These are phyloP conservation scores for Diaporthe humulicola DNA, from an alignment of 2,329 filamentous ascomycete genomes.

Conservation along the genomic window DNA sequence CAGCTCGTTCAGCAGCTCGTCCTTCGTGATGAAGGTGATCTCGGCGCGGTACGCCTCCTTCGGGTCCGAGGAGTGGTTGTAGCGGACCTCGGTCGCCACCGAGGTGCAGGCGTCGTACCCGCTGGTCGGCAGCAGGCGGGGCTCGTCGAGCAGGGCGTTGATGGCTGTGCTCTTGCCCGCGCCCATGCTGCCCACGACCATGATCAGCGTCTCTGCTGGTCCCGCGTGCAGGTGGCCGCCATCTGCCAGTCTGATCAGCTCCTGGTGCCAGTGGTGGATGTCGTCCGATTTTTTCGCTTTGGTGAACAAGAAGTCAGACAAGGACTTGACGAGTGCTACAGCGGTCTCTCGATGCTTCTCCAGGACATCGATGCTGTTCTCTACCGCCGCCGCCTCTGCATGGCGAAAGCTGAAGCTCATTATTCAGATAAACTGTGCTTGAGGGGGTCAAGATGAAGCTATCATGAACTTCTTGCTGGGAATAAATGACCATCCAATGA, in stretches of 20 bases:
- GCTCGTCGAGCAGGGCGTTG: conserved; percentile 71
- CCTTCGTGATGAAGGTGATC: conserved; percentile 67
- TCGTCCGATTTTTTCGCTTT: background rate
- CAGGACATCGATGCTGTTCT: background rate
- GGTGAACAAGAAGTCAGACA: background rate
- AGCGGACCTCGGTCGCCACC: conserved; percentile 71
- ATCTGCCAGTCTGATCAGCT: background rate
- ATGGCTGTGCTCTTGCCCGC: conserved; percentile 73
- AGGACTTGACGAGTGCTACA: background rate
- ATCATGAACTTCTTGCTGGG: background rate
- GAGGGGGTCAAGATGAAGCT: background rate
- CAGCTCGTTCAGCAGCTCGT: conserved; percentile 68
- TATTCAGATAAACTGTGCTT: background rate
- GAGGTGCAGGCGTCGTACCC: conserved; percentile 74
- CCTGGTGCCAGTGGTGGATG: background rate
- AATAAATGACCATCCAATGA: background rate
- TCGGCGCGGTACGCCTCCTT: conserved; percentile 56
- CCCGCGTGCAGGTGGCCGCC: background rate
- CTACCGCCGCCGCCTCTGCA: background rate
- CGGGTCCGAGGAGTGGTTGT: conserved; percentile 59
- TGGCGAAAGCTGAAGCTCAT: conserved; percentile 2
- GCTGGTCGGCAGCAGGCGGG: conserved; percentile 52
- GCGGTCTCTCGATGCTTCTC: background rate
- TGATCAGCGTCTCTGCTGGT: background rate
- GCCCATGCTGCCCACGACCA: conserved; percentile 71